Evolutionary conservation across 345 rosid species (phyloP).

Genomic region (Cochlearia excelsa): DNA sequence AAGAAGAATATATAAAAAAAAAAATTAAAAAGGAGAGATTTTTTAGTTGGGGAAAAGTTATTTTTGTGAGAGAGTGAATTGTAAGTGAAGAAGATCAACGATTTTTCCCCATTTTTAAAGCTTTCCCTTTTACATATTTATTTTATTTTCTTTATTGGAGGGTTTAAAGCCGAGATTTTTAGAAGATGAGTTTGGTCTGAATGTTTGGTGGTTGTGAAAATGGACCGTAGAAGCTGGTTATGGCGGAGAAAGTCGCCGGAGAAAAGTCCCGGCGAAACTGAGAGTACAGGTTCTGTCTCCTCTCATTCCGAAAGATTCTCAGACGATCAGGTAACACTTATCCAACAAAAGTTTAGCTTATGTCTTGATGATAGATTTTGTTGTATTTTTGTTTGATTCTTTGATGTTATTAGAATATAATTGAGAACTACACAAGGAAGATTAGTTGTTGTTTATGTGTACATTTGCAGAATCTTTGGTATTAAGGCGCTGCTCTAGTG

Average conservation of each 20-base stretch:
- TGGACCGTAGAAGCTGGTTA: conserved; percentile 74
- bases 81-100: conserved; percentile 46
- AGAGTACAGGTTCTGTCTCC: conserved; percentile 62
- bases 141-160: conserved; percentile 16
- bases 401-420: no score
- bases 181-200: conserved; percentile 28
- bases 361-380: neutral
- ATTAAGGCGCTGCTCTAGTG: neutral
- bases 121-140: no score
- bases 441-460: neutral
- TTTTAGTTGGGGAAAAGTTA: conserved; percentile 1
- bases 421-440: neutral
- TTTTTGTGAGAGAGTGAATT: conserved; percentile 46
- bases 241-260: conserved; percentile 74
- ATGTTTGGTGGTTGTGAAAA: conserved; percentile 29
- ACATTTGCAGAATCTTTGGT: neutral
- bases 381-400: no score
- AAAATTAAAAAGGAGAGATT: conserved; percentile 22
- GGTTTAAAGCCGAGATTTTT: conserved; percentile 8
- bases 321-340: conserved; percentile 56
- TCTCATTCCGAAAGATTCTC: conserved; percentile 67
- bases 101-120: no score
- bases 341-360: no score
- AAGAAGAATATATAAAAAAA: neutral
- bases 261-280: conserved; percentile 66